A percentile compares a stretch with the other conserved stretches of the same genome.
Conservation (phyloP, 2,329 filamentous ascomycete genomes). For the Cercospora canescens region DNA sequence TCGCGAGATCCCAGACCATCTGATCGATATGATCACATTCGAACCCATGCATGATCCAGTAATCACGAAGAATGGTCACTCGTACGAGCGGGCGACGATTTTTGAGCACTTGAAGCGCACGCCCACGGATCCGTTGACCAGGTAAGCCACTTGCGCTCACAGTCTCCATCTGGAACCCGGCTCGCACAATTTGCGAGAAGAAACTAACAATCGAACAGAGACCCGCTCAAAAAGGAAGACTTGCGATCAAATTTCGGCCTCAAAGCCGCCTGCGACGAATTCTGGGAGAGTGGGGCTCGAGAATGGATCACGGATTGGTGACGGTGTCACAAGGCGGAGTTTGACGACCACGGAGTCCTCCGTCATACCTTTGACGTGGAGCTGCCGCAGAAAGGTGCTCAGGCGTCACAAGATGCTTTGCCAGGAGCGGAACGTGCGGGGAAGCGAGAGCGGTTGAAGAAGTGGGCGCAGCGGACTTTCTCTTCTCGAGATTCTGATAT, state of each 20-base stretch:
- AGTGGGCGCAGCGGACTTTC: constrained; percentile 4
- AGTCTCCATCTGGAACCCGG: too few species aligned
- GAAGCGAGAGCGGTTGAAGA: constrained; percentile 1
- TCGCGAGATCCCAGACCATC: constrained; percentile 71
- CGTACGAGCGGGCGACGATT: constrained; percentile 84
- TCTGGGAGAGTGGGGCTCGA: constrained; percentile 81
- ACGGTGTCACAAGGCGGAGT: constrained; percentile 7
- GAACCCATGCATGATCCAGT: constrained; percentile 46
- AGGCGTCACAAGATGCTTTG: background rate
- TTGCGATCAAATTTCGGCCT: constrained; percentile 79
- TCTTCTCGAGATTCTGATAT: constrained; percentile 1
- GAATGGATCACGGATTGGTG: constrained; percentile 62
- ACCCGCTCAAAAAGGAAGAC: constrained; percentile 64
- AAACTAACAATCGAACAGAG: background rate
- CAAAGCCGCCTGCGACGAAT: constrained; percentile 80
- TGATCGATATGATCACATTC: constrained; percentile 62
- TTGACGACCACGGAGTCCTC: background rate
- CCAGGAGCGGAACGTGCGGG: background rate
- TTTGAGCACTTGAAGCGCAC: constrained; percentile 79
- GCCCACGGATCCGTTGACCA: constrained; percentile 78
- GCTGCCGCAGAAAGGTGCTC: background rate
- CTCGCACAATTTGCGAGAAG: too few species aligned
- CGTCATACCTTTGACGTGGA: background rate
- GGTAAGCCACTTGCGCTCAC: constrained; percentile 39
- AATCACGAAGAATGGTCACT: constrained; percentile 78